Base-by-base conservation (phyloP, 2,329 filamentous ascomycete genomes). In the Reticulascus tulasneorum region DNA sequence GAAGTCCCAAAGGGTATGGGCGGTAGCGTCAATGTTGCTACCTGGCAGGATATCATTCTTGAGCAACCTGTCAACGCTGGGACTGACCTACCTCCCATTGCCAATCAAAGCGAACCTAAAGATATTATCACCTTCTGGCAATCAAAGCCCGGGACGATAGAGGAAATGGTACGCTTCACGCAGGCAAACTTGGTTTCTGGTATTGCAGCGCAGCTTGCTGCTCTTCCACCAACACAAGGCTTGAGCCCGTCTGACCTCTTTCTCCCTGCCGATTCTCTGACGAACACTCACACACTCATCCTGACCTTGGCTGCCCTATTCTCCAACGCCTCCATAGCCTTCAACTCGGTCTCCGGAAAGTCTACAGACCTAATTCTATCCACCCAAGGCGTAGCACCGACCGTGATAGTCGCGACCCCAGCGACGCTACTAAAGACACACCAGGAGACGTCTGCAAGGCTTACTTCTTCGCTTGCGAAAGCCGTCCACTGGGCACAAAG, bases 21-120 rank as follows among this genome's bases (percentile, higher is more conserved):
- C 12, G 77, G 83, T 38, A 80, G 74, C 44, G 71, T 94, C 42
- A 85, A 85, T 37, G 85, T 96, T 12, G 77, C 82, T n/a, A 93
- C 91, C 11, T 98, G 91, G 90, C 86, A 94, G 53, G 86, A 96
- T 41, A 75, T 97, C 35, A 67, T 96, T 18, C 78, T 84, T 46
- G 85, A 93, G 44, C 72, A 74, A 46, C 77, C 79, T 13, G 63
- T 67, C 19, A 68, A 66, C 35, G 71, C 75, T 23, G 76, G 73
- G 26, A 65, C 65, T 7, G 77, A 86, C 15, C 69, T 95, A 10
- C 86, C 86, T 2, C 62, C 73, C 9, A 62, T 76, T 33, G 75
- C 80, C 25, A 73, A 71, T 17, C 75, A 74, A 38, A 55, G 60
- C 17, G 62, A 68, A 25, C 63, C 75, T 4, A 67, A 69, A 38